Evolutionary conservation across 2,329 filamentous ascomycete species (phyloP).

Genomic region (Pseudogymnoascus sp.): DNA sequence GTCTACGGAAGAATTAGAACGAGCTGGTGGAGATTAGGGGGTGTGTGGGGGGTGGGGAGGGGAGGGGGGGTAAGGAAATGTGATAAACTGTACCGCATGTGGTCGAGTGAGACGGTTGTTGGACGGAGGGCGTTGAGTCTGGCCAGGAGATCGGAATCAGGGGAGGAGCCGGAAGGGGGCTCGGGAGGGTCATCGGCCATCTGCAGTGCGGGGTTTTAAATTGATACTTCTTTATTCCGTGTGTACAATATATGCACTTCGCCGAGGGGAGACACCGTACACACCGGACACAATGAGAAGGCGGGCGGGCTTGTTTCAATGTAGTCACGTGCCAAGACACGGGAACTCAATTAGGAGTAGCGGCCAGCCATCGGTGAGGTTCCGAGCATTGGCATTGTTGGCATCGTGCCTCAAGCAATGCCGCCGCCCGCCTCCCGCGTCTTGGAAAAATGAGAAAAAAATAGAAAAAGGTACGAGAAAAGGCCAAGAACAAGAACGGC

Average conservation of each 20-base stretch:
- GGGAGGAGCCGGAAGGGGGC: background rate
- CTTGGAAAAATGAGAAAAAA: background rate
- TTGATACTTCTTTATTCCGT: background rate
- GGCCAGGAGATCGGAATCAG: background rate
- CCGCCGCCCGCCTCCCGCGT: background rate
- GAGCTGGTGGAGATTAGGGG: background rate
- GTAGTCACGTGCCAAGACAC: background rate
- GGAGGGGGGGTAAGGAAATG: background rate
- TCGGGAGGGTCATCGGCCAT: background rate
- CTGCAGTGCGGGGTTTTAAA: background rate
- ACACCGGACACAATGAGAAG: background rate
- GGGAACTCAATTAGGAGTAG: background rate
- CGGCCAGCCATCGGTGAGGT: background rate
- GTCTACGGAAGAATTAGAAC: background rate
- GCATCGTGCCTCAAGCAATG: background rate
- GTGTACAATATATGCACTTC: background rate
- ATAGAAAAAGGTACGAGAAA: background rate
- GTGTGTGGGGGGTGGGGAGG: background rate
- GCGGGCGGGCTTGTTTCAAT: background rate
- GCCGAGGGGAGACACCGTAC: background rate
- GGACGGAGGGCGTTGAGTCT: slow-evolving; percentile 6
- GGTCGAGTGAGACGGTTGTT: slow-evolving; percentile 1
- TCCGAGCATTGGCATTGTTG: background rate
- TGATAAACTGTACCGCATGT: background rate
- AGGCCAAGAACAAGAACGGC: background rate